Evolutionary conservation across 768 basidiomycete species (phyloP).

Genomic region (Cystofilobasidium capitatum): DNA sequence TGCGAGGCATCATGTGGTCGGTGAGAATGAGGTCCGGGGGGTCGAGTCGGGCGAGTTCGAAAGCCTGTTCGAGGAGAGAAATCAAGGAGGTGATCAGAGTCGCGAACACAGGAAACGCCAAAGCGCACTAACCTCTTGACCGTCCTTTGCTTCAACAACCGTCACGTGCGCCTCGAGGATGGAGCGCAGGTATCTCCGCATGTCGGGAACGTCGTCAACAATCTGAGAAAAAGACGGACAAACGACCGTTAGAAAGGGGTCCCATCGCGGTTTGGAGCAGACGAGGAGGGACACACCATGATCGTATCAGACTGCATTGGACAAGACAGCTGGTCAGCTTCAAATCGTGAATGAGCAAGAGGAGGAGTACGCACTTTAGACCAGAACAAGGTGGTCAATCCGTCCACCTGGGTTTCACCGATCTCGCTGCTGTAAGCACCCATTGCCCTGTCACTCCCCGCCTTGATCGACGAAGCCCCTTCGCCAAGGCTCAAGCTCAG

Average conservation of each 20-base stretch:
- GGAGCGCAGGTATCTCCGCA: neutral
- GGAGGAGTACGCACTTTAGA: too few relatives aligned
- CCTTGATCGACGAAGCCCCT: neutral
- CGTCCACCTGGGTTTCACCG: too few relatives aligned
- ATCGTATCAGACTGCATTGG: too few relatives aligned
- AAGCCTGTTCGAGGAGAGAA: conserved; percentile 7
- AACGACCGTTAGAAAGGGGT: too few relatives aligned
- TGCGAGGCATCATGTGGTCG: conserved; percentile 34
- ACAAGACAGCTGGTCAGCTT: too few relatives aligned
- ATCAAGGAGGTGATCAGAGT: too few relatives aligned
- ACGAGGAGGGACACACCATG: neutral
- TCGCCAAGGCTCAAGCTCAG: neutral
- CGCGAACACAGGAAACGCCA: too few relatives aligned
- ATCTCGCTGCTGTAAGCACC: too few relatives aligned
- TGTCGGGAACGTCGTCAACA: neutral
- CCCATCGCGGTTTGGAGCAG: too few relatives aligned
- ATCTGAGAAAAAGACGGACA: neutral
- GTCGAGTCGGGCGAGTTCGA: neutral
- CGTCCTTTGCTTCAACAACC: conserved; percentile 34
- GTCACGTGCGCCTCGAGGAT: conserved; percentile 33
- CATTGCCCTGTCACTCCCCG: neutral
- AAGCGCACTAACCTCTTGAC: conserved; percentile 27
- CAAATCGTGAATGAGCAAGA: too few relatives aligned
- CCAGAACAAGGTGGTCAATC: neutral
- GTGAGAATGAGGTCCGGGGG: conserved; percentile 39